A percentile compares a stretch with the other conserved stretches of the same genome.
Evolutionary conservation across 768 basidiomycete species (phyloP).

Genomic region (Pisolithus orientalis): DNA sequence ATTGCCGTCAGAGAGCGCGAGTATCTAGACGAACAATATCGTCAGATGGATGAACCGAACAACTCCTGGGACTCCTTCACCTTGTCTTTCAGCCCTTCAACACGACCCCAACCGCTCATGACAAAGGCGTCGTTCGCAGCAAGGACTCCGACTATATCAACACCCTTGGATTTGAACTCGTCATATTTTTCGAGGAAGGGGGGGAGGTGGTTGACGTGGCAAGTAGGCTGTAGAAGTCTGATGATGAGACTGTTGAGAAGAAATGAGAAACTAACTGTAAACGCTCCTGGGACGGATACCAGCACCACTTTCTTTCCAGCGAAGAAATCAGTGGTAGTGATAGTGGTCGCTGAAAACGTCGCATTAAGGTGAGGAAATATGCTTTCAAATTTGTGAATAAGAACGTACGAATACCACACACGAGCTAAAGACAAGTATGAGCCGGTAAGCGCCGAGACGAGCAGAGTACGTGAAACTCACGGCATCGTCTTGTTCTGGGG

Average conservation of each 20-base stretch:
- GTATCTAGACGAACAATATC: conserved; percentile 35
- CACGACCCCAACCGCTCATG: conserved; percentile 56
- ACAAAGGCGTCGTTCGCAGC: conserved; percentile 57
- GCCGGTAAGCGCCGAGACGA: conserved; percentile 4
- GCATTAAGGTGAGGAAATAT: background rate
- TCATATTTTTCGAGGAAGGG: conserved; percentile 41
- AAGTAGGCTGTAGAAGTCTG: conserved; percentile 29
- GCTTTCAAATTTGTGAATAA: background rate
- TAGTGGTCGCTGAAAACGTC: conserved; percentile 38
- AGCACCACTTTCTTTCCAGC: conserved; percentile 79
- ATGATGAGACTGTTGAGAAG: background rate
- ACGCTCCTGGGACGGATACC: conserved; percentile 74
- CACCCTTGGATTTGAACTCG: conserved; percentile 47
- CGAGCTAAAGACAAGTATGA: conserved; percentile 32
- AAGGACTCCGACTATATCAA: conserved; percentile 47
- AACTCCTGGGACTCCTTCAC: conserved; percentile 30
- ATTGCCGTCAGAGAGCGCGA: conserved; percentile 49
- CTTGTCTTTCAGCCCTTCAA: conserved; percentile 61
- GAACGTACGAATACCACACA: conserved; percentile 61
- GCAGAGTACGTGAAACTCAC: conserved; percentile 26
- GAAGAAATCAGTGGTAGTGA: conserved; percentile 46
- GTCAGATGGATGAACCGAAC: conserved; percentile 1
- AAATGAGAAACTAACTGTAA: conserved; percentile 48
- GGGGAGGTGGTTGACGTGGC: conserved; percentile 39
- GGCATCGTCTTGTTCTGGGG: conserved; percentile 54